Evolutionary conservation across 1,139 yeast species (phyloP).

Genomic region (Groenewaldozyma sp.): DNA sequence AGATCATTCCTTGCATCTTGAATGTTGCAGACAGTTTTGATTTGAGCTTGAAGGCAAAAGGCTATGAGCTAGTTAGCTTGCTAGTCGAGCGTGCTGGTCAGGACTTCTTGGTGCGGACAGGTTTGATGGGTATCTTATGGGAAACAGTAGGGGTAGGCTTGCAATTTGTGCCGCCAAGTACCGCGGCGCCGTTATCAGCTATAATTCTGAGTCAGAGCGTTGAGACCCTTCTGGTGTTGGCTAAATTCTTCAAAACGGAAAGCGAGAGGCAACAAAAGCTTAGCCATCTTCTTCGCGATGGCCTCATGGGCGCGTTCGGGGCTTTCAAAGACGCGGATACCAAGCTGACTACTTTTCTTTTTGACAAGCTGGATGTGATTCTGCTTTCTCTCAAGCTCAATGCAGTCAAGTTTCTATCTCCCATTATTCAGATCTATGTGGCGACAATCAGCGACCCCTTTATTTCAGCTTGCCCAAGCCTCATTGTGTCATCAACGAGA

Average conservation of each 20-base stretch:
- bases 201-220: constrained; percentile 10
- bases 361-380: constrained; percentile 12
- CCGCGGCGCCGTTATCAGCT: constrained; percentile 9
- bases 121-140: constrained; percentile 37
- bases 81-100: constrained; percentile 23
- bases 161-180: constrained; percentile 19
- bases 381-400: constrained; percentile 11
- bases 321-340: constrained; percentile 17
- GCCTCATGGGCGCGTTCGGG: constrained; percentile 22
- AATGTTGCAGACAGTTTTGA: constrained; percentile 46
- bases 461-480: constrained; percentile 18
- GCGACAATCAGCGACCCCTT: constrained; percentile 28
- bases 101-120: constrained; percentile 30
- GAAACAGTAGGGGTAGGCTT: constrained; percentile 28
- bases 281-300: constrained; percentile 23
- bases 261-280: no score
- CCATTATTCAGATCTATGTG: constrained; percentile 18
- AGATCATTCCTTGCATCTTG: constrained; percentile 41
- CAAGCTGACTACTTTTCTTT: constrained; percentile 13
- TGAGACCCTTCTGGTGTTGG: constrained; percentile 12
- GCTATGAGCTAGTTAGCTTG: constrained; percentile 31
- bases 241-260: constrained; percentile 10
- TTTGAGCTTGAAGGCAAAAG: constrained; percentile 36
- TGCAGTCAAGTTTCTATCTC: constrained; percentile 22
- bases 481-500: constrained; percentile 17